Base-by-base conservation (phyloP, 345 rosid genomes). In the Syzygium grande region DNA sequence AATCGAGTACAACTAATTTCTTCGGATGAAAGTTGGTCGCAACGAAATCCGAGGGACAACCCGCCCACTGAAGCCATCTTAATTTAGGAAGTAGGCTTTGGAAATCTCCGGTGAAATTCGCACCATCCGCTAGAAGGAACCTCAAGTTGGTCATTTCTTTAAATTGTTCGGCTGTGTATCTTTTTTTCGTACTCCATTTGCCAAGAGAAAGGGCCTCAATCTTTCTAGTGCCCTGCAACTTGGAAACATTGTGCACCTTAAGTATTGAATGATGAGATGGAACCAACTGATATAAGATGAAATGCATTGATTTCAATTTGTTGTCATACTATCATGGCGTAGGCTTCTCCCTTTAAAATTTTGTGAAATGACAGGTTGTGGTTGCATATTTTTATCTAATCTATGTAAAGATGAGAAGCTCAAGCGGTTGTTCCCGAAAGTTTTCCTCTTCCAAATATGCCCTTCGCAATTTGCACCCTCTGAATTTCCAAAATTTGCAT, bases 121-220 rank as follows among this genome's bases (percentile, higher is more conserved):
- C 25, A 54, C 59, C 59, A 8, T 55, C 11, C 4, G 0, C 59
- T 55, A 6, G 59, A 7, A 55, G 27, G 59, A 21, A 55, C 2
- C 59, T 55, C 11, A 55, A 1, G 27, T 55, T 21, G 59, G 59
- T 55, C 59, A 21, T 3, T 21, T 55, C 0, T 22, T 55, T 22
- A 3, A 55, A 21, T 3, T 8, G 2, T 55, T 55, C 0, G 0
- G 11, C 11, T 6, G 3, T 1, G 11, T 21, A 55, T 3, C 0
- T 21, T 55, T 1, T 22, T 21, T 23, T 27, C 11, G 1, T 0
- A 9, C 1, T 1, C 7, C 4, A 55, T 21, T 8, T 7, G 11
- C 5, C 59, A 0, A 55, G 59, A 22, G 11, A 1, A 55, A 55
- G 11, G 25, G 59, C 59, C 27, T 55, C 27, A 0, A 55, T 55